Base-by-base conservation (phyloP, 768 basidiomycete genomes). In the Cystofilobasidium macerans region DNA sequence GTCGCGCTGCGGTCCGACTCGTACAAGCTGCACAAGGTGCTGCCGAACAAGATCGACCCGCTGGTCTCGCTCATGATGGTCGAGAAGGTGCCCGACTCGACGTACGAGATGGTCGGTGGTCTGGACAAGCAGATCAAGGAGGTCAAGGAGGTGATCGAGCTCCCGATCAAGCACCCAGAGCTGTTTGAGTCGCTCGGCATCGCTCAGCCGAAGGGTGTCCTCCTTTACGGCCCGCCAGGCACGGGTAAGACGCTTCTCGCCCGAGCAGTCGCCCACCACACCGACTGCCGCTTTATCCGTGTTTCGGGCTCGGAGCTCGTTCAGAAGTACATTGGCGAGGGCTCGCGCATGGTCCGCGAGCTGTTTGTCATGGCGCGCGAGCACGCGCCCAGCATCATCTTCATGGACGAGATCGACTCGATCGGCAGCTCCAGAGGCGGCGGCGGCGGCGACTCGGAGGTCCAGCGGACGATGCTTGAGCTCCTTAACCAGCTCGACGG, bases 41-140 rank as follows among this genome's bases (percentile, higher is more conserved):
- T 98, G 0, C 92, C 92, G 0, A 95, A 92, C 80, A 97, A 99
- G 79, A 88, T 97, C 72, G 95, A 97, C 77, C 94, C 95, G 5
- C 85, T 98, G 45, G 93, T 98, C 35, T 95, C 92, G 24, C 84
- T 98, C 69, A 98, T 98, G 95, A 97, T 98, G 93, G 94, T 98
- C 14, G 94, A 99, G 78, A 99, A 99, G 76, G 94, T 98, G 0
- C 94, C 94, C 0, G 94, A 98, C 77, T 91, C 88, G 77, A 98
- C 95, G 35, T 99, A 99, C 78, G 95, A 98, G 78, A 97, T 98
- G 93, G 94, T 99, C 68, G 95, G 95, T 26, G 94, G 94, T 71
- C 83, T 98, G 66, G 95, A 98, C 80, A 89, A 95, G 78, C 87
- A 93, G 70, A 93, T 94, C 73, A 95, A 95, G 79, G 93, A 98